Evolutionary conservation across 306 rosid species (phyloP), one percentile per base, ranked within the genome.

Genomic region (Senna tora): DNA sequence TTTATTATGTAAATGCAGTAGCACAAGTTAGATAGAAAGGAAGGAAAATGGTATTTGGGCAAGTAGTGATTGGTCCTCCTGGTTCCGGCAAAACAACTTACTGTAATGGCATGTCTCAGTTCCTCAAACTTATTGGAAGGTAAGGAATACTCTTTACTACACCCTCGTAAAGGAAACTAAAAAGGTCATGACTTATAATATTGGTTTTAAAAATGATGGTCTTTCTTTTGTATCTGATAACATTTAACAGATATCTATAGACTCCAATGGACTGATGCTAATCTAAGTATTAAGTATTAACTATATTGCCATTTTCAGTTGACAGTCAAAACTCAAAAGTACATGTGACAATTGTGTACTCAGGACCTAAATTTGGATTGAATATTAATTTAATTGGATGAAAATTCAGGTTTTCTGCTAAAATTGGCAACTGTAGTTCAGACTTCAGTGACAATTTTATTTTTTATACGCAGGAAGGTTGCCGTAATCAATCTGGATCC

Each of bases 51-150:
- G 84, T 75, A 61, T 63, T 77, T 64, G 83, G 79, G 70, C 98
- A 93, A 89, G 81, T 94, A 57, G 98, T 91, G 42, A 79, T 91
- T 45, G 98, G 98, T 72, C 98, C 97, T 32, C 98, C 98, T 53
- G 97, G 98, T 30, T 89, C 97, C n/a, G 98, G 98, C n/a, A 93
- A 94, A 83, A 89, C 98, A 47, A 94, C 98, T n/a, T 94, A 91
- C 81, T 94, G 98, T 81, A 94, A 94, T 67, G 98, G 98, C 77
- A 87, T 94, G 98, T 91, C 98, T 66, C 98, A 94, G 76, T 94
- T 89, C 75, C 93, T 94, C 57, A 45, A 67, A 49, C 94, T 93
- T 47, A 93, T 93, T 36, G 98, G 98, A 83, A 91, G 98, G 98
- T 90, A 15, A 49, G 11, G 60, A 16, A 5, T 12, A 1, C 45